Conservation (phyloP, 2,329 filamentous ascomycete species). For the Mariannaea sp. region DNA sequence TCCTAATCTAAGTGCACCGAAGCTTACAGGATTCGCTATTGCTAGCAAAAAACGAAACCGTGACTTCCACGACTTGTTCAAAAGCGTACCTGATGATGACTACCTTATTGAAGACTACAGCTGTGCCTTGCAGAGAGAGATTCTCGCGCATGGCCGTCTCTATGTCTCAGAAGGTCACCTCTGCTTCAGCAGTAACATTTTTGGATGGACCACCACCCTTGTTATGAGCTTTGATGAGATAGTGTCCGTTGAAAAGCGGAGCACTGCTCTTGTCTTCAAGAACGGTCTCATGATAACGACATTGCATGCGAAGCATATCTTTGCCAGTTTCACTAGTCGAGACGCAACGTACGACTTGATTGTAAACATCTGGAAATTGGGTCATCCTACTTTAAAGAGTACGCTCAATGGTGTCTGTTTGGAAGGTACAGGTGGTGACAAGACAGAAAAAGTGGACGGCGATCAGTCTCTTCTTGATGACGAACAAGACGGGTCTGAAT, state of each 20-base stretch:
- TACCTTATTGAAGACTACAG: constrained; percentile 99
- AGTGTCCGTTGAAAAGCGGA: constrained; percentile 95
- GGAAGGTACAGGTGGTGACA: constrained; percentile 82
- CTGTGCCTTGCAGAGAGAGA: constrained; percentile 93
- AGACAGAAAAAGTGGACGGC: constrained; percentile 79
- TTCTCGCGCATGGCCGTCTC: constrained; percentile 87
- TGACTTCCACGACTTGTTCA: constrained; percentile 92
- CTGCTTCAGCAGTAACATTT: constrained; percentile 98
- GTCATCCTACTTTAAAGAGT: constrained; percentile 88
- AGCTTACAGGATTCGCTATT: constrained; percentile 92
- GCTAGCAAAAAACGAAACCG: constrained; percentile 95
- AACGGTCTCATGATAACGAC: constrained; percentile 98
- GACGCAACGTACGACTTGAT: constrained; percentile 97
- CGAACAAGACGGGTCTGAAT: constrained; percentile 59
- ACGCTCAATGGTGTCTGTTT: constrained; percentile 87
- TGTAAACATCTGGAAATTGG: constrained; percentile 97
- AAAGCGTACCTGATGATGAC: constrained; percentile 96
- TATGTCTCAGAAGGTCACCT: constrained; percentile 98
- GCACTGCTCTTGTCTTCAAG: constrained; percentile 91
- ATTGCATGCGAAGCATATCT: constrained; percentile 91
- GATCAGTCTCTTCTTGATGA: constrained; percentile 44
- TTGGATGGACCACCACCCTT: constrained; percentile 96
- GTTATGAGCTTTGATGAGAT: constrained; percentile 99
- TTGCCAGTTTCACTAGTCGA: constrained; percentile 91
- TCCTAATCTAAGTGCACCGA: constrained; percentile 66